These are phyloP conservation scores for Venturia pyrina DNA, from an alignment of 2,329 filamentous ascomycete genomes.

Conservation along the genomic window DNA sequence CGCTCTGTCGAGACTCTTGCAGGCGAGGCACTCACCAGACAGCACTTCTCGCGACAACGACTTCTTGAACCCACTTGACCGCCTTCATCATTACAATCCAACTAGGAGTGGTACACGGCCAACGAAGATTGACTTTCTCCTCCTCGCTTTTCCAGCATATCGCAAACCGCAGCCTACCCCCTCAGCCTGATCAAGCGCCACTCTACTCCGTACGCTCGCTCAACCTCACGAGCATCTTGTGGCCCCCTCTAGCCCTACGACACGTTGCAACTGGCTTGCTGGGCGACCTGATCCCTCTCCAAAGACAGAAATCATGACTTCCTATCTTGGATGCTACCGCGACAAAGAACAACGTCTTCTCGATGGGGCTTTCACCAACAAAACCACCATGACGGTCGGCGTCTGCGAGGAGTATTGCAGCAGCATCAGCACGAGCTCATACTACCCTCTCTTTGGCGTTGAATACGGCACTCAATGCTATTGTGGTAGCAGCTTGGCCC, in stretches of 20 bases:
- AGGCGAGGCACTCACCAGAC: not conserved
- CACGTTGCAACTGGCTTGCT: not conserved
- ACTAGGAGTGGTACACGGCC: not conserved
- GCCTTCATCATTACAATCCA: not conserved
- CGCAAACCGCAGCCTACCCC: not conserved
- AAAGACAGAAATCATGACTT: not conserved
- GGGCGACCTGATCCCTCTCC: not conserved
- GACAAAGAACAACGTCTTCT: not conserved
- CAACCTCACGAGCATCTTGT: not conserved
- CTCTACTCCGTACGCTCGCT: not conserved
- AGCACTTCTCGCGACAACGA: not conserved
- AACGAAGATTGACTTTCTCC: not conserved
- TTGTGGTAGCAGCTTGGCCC: conserved; percentile 2
- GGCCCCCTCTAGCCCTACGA: not conserved
- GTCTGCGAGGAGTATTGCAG: conserved; percentile 5
- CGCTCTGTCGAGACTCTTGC: not conserved
- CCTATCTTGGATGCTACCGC: not conserved
- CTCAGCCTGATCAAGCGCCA: not conserved
- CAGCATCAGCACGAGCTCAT: not conserved
- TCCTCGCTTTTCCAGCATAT: not conserved
- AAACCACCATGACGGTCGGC: not conserved
- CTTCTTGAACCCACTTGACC: not conserved
- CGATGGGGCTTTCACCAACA: not conserved
- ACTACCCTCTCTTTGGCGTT: conserved; percentile 9
- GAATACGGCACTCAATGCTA: conserved; percentile 12